Conservation (phyloP, 140 eudicot species). For the Erigeron philadelphicus region DNA sequence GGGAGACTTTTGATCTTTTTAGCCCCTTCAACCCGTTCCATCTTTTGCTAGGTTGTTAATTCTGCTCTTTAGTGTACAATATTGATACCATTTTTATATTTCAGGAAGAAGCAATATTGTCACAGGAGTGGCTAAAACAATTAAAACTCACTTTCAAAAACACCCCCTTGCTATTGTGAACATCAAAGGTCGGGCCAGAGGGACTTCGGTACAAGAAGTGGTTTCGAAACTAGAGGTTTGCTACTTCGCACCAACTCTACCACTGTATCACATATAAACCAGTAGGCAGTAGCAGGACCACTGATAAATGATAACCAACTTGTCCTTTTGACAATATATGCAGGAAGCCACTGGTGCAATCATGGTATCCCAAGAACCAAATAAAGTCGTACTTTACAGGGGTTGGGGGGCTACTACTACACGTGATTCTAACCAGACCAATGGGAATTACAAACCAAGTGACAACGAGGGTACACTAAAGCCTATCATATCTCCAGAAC, state of each 20-base stretch:
- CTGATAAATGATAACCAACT: neutral
- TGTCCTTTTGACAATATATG: slow-evolving; percentile 12
- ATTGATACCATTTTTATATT: slow-evolving; percentile 1
- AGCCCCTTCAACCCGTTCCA: neutral
- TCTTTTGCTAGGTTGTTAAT: slow-evolving; percentile 5
- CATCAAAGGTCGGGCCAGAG: slow-evolving; percentile 93
- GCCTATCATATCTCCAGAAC: slow-evolving; percentile 59
- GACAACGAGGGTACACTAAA: slow-evolving; percentile 19
- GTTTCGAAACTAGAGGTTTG: slow-evolving; percentile 70
- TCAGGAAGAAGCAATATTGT: slow-evolving; percentile 77
- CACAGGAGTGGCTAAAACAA: slow-evolving; percentile 73
- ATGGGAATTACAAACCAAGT: slow-evolving; percentile 15
- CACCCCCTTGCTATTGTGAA: slow-evolving; percentile 87
- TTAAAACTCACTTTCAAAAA: slow-evolving; percentile 67
- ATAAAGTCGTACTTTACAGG: slow-evolving; percentile 76
- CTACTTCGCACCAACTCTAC: neutral
- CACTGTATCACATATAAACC: neutral
- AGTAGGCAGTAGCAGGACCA: neutral
- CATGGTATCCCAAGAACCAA: slow-evolving; percentile 83
- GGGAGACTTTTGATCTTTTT: neutral
- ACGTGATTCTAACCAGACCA: slow-evolving; percentile 26
- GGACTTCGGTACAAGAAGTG: slow-evolving; percentile 79
- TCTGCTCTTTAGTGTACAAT: neutral
- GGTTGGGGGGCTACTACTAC: slow-evolving; percentile 68
- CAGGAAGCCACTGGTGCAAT: slow-evolving; percentile 91